Conservation (phyloP, 306 rosid genomes). For the Carpinus fangiana region DNA sequence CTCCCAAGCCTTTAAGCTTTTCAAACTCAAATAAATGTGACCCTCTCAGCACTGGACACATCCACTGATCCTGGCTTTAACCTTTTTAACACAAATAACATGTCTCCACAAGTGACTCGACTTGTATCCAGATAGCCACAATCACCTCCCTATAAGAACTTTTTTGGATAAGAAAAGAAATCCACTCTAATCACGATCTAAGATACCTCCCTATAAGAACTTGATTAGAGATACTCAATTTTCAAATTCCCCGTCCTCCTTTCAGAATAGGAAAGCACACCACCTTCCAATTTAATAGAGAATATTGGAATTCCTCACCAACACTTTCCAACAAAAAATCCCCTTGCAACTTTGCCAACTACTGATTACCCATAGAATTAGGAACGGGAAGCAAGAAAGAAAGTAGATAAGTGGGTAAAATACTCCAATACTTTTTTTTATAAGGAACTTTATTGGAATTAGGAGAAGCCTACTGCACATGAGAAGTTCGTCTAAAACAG, state of each 20-base stretch:
- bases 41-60: background rate
- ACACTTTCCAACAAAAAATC: background rate
- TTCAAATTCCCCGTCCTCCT: background rate
- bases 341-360: background rate
- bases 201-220: background rate
- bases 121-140: background rate
- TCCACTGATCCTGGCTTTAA: background rate
- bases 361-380: background rate
- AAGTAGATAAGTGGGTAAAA: background rate
- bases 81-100: background rate
- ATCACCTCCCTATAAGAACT: background rate
- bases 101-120: background rate
- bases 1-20: background rate
- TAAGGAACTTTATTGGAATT: no score
- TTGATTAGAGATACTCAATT: background rate
- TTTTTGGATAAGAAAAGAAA: no score
- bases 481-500: no score
- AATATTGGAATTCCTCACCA: background rate
- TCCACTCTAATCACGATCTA: no score
- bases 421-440: no score
- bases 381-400: background rate
- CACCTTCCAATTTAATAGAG: background rate
- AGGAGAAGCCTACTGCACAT: no score
- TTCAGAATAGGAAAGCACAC: background rate
- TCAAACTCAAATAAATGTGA: background rate